Conservation (phyloP, 441 rosid genomes). For the Adansonia madagascariensis region DNA sequence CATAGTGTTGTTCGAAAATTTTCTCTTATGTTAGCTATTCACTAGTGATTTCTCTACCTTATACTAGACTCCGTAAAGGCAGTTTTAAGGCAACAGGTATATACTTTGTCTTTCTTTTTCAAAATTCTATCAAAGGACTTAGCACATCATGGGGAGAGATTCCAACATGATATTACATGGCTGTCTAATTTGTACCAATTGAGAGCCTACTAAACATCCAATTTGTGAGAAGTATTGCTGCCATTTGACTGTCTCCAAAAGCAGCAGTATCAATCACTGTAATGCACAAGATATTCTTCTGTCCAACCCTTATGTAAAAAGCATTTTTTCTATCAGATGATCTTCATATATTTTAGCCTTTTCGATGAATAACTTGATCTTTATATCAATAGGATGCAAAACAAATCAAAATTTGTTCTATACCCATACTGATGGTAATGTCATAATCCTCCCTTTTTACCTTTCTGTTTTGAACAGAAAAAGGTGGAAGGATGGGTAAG, state of each 20-base stretch:
- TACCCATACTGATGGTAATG: not conserved
- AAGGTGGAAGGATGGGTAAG: not conserved
- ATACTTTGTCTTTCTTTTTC: not conserved
- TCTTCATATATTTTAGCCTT: not conserved
- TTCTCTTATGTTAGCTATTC: not conserved
- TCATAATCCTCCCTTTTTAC: not conserved
- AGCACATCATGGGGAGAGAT: not conserved
- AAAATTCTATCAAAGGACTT: not conserved
- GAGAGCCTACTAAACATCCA: not conserved
- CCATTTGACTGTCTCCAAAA: not conserved
- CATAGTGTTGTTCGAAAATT: not conserved
- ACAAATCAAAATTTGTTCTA: not conserved
- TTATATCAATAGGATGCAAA: not conserved
- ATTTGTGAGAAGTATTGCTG: not conserved
- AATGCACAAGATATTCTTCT: not conserved
- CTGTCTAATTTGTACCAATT: not conserved
- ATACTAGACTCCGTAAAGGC: not conserved
- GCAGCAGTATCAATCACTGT: not conserved
- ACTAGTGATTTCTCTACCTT: not conserved
- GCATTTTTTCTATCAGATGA: not conserved
- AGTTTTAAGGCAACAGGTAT: not conserved
- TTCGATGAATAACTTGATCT: not conserved
- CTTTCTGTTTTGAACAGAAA: not conserved
- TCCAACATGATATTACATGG: not conserved
- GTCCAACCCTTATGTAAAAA: not conserved